Evolutionary conservation across 202 grass and related monocot species (phyloP).

Genomic region (Sporobolus alterniflorus): DNA sequence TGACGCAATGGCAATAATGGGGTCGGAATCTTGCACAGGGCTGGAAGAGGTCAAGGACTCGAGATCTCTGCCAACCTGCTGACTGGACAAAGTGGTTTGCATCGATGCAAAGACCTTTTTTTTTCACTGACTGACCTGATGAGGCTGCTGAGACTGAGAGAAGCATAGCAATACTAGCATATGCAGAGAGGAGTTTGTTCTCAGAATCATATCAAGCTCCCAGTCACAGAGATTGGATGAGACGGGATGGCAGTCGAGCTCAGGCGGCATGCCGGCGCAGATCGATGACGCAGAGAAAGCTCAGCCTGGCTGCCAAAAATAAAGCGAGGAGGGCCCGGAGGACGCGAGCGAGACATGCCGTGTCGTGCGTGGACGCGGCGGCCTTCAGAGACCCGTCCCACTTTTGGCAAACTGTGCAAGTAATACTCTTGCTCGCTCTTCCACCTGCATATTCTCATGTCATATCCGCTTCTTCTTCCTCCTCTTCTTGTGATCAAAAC

Average conservation of each 20-base stretch:
- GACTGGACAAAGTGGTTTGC: no score
- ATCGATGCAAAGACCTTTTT: no score
- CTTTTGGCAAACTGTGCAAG: slow-evolving; percentile 13
- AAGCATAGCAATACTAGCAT: no score
- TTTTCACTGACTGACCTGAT: neutral
- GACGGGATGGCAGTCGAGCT: slow-evolving; percentile 13
- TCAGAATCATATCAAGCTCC: slow-evolving; percentile 7
- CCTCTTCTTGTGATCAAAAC: neutral
- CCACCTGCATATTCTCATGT: neutral
- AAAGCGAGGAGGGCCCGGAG: slow-evolving; percentile 9
- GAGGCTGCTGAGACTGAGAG: neutral
- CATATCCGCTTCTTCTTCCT: neutral
- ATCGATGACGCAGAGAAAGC: neutral
- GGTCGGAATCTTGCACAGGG: slow-evolving; percentile 51
- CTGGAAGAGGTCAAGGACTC: slow-evolving; percentile 48
- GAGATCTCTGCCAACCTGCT: slow-evolving; percentile 40
- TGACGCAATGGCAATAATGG: neutral
- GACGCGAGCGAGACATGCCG: slow-evolving; percentile 7
- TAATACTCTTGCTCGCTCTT: neutral
- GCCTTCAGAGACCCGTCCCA: slow-evolving; percentile 18
- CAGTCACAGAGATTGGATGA: slow-evolving; percentile 24
- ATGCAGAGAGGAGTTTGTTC: neutral
- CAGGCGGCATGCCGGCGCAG: no score
- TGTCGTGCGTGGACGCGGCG: slow-evolving; percentile 19
- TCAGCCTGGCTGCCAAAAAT: neutral